Percentiles rank a stretch among this genome's conserved stretches.
phyloP scores from a whole-genome alignment of 495 filamentous ascomycete species.

The Daldinia loculata region DNA sequence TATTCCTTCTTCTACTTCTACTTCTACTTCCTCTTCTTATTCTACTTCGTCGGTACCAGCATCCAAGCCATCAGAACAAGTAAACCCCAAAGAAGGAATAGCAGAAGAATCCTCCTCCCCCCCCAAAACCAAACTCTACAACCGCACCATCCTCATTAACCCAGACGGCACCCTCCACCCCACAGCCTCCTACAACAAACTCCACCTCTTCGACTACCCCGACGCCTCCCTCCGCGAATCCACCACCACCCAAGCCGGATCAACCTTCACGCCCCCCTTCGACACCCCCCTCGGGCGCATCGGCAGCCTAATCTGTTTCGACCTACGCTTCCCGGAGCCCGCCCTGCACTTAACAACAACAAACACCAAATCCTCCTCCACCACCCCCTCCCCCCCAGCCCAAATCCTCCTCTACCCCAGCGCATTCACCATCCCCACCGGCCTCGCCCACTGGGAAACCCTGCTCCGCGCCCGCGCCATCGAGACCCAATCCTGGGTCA shows the following conservation, averaged over 20 bases:
- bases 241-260: conserved; percentile 51
- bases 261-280: conserved; percentile 66
- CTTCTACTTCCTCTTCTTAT: neutral
- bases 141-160: conserved; percentile 59
- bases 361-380: too few relatives aligned
- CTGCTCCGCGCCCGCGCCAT: conserved; percentile 84
- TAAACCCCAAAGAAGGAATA: too few relatives aligned
- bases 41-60: too few relatives aligned
- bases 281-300: conserved; percentile 76
- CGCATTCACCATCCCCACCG: conserved; percentile 90
- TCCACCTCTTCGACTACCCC: conserved; percentile 59
- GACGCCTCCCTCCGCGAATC: conserved; percentile 39
- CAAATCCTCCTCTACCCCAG: conserved; percentile 77
- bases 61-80: neutral
- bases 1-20: too few relatives aligned
- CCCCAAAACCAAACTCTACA: conserved; percentile 48
- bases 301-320: conserved; percentile 87
- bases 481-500: conserved; percentile 86
- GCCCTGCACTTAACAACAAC: conserved; percentile 68
- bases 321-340: conserved; percentile 87
- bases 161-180: conserved; percentile 50
- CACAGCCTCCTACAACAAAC: conserved; percentile 62
- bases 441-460: conserved; percentile 83
- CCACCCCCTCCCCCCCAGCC: neutral
- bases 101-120: too few relatives aligned